Evolutionary conservation across 495 filamentous ascomycete species (phyloP).

Genomic region (Aspergillus coremiiformis): DNA sequence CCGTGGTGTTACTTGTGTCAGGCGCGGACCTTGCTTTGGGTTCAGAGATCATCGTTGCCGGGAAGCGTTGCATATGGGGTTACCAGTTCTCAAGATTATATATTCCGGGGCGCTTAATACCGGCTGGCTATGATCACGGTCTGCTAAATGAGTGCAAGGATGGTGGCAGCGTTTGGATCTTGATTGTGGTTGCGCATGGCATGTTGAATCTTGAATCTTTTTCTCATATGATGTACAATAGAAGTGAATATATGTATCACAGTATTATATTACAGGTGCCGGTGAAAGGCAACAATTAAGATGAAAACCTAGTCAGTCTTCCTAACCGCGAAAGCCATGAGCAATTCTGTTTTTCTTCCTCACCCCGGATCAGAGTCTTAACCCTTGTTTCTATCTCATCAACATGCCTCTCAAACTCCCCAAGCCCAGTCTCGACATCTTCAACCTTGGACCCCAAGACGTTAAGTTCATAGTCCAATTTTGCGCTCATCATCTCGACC

Average conservation of each 20-base stretch:
- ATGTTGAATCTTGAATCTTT: slow-evolving; percentile 3
- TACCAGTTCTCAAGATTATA: neutral
- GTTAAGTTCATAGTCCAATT: slow-evolving; percentile 89
- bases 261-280: slow-evolving; percentile 2
- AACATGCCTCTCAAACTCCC: slow-evolving; percentile 76
- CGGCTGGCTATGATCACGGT: neutral
- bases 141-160: neutral
- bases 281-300: slow-evolving; percentile 2
- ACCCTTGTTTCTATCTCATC: slow-evolving; percentile 68
- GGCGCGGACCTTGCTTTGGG: neutral
- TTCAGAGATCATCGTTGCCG: neutral
- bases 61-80: neutral
- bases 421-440: slow-evolving; percentile 79
- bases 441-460: slow-evolving; percentile 73
- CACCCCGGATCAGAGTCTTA: slow-evolving; percentile 56
- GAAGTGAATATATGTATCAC: slow-evolving; percentile 9
- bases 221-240: slow-evolving; percentile 21
- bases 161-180: neutral
- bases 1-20: neutral
- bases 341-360: slow-evolving; percentile 57
- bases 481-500: slow-evolving; percentile 74
- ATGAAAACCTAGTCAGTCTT: slow-evolving; percentile 29
- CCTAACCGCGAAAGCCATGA: slow-evolving; percentile 44
- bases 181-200: neutral
- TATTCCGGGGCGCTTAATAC: neutral